A percentile compares a stretch with the other conserved stretches of the same genome.
Evolutionary conservation across 164 flowering plant genomes (phyloP).

Genomic region (Chimonanthus praecox): DNA sequence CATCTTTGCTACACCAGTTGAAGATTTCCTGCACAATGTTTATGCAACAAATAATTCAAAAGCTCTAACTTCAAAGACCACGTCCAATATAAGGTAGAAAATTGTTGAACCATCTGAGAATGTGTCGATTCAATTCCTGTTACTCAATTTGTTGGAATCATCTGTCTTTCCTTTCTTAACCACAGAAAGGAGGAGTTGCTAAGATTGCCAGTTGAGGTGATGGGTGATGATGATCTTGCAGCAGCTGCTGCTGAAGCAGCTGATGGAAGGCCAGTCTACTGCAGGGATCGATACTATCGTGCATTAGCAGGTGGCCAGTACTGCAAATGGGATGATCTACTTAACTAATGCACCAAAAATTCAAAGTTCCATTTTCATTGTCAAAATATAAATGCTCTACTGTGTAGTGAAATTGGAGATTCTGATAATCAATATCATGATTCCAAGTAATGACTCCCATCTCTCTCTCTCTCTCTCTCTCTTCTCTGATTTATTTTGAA

Average conservation of each 20-base stretch:
- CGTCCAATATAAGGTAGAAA: constrained; percentile 51
- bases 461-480: not conserved
- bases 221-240: constrained; percentile 10
- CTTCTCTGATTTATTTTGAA: not conserved
- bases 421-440: constrained; percentile 2
- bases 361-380: not conserved
- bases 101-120: not conserved
- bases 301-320: constrained; percentile 98
- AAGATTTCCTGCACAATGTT: constrained; percentile 47
- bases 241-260: constrained; percentile 93
- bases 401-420: constrained; percentile 9
- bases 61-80: constrained; percentile 31
- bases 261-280: constrained; percentile 93
- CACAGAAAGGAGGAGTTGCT: constrained; percentile 72
- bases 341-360: constrained; percentile 34
- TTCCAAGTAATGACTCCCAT: not conserved
- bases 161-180: not conserved
- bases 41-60: constrained; percentile 26
- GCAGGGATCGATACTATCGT: constrained; percentile 83
- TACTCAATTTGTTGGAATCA: not conserved
- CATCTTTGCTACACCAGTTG: constrained; percentile 71
- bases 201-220: constrained; percentile 67
- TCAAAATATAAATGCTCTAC: constrained; percentile 1
- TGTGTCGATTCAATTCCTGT: constrained; percentile 3
- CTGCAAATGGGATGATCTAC: constrained; percentile 95